phyloP scores from a whole-genome alignment of 768 basidiomycete species.

The Boletus sensibilis region DNA sequence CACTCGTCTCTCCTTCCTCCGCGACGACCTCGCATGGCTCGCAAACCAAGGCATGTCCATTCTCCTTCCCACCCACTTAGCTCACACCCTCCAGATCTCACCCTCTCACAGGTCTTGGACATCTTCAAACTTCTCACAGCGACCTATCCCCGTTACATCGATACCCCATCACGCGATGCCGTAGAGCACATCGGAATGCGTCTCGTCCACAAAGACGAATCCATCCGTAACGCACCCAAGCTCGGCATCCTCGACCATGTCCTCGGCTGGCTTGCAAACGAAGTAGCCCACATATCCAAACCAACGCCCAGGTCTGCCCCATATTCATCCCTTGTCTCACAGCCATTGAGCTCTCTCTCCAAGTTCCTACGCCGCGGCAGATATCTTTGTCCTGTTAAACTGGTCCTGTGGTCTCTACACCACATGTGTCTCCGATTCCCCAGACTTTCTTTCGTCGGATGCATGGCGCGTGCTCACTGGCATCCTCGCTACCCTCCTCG shows the following conservation, averaged over 20 bases:
- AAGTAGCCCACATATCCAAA: constrained; percentile 59
- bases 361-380: constrained; percentile 56
- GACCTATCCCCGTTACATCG: constrained; percentile 79
- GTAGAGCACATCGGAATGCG: constrained; percentile 67
- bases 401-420: constrained; percentile 70
- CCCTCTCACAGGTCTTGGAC: constrained; percentile 60
- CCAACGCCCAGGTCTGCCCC: constrained; percentile 54
- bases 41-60: constrained; percentile 52
- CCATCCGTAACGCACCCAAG: constrained; percentile 41
- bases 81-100: constrained; percentile 48
- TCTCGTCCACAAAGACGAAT: constrained; percentile 62
- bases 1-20: constrained; percentile 54
- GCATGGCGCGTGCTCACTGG: constrained; percentile 53
- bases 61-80: neutral
- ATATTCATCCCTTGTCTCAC: neutral
- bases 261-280: constrained; percentile 71
- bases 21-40: constrained; percentile 58
- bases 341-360: neutral
- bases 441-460: constrained; percentile 45
- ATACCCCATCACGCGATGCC: constrained; percentile 65
- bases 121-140: constrained; percentile 69
- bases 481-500: constrained; percentile 60
- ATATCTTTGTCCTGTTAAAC: constrained; percentile 66
- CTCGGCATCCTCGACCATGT: constrained; percentile 68
- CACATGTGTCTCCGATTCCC: constrained; percentile 44